Conservation (phyloP, 306 rosid genomes). For the Malus fusca region DNA sequence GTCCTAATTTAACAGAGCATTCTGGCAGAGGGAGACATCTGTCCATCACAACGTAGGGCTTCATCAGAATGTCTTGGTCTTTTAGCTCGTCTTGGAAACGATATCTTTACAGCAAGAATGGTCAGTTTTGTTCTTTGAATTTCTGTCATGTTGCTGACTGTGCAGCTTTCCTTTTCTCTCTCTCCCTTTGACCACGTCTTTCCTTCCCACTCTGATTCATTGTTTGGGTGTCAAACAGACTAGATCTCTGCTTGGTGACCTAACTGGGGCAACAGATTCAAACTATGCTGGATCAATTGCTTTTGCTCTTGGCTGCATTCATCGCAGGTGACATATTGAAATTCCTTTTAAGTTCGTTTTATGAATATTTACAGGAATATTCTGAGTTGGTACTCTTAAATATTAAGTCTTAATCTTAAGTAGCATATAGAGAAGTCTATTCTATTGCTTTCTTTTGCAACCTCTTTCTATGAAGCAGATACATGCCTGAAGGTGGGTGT, state of each 20-base stretch:
- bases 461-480: not conserved
- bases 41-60: conserved; percentile 86
- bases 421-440: not conserved
- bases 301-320: conserved; percentile 93
- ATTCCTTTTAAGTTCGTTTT: not conserved
- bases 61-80: conserved; percentile 85
- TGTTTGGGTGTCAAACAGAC: conserved; percentile 47
- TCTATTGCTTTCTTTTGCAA: not conserved
- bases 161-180: not conserved
- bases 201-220: conserved; percentile 12
- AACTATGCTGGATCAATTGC: conserved; percentile 84
- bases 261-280: conserved; percentile 63
- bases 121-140: conserved; percentile 27
- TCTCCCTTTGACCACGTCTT: no score
- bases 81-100: conserved; percentile 92
- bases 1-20: conserved; percentile 50
- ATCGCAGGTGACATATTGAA: conserved; percentile 61
- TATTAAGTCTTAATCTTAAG: not conserved
- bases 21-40: conserved; percentile 86
- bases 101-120: conserved; percentile 90
- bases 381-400: not conserved
- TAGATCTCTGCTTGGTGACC: conserved; percentile 74
- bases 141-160: not conserved
- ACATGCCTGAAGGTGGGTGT: not conserved
- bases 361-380: not conserved